Percentiles rank a stretch among this genome's conserved stretches.
These are phyloP conservation scores for Bombardia bombarda DNA, from an alignment of 495 filamentous ascomycete species.

Conservation along the genomic window DNA sequence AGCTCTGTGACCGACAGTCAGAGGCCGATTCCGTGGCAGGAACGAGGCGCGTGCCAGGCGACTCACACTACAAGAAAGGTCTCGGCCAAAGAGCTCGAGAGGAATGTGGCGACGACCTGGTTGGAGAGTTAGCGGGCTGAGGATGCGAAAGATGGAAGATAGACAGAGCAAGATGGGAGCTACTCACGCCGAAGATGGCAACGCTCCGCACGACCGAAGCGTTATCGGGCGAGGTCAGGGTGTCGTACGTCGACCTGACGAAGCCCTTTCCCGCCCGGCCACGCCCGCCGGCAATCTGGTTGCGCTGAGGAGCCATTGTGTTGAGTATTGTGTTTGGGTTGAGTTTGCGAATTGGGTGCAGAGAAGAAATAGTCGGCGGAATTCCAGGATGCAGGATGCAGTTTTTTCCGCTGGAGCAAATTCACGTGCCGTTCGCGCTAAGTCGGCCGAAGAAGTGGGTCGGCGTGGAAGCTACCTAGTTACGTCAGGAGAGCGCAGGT, in stretches of 20 bases:
- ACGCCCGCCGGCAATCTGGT: constrained; percentile 7
- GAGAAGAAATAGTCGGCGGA: neutral
- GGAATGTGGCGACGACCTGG: constrained; percentile 64
- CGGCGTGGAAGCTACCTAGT: too few relatives aligned
- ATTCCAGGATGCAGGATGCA: neutral
- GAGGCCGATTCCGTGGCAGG: constrained; percentile 7
- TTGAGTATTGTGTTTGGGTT: neutral
- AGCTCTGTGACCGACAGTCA: neutral
- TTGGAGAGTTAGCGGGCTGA: constrained; percentile 9
- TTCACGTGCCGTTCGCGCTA: too few relatives aligned
- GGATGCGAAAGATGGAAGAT: neutral
- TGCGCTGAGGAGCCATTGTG: constrained; percentile 35
- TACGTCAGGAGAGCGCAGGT: too few relatives aligned
- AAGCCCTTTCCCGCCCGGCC: constrained; percentile 26
- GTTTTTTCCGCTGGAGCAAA: neutral
- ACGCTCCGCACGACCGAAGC: constrained; percentile 65
- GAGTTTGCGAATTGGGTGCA: neutral
- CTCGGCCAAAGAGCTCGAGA: constrained; percentile 65
- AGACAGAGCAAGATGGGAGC: too few relatives aligned
- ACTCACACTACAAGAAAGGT: constrained; percentile 13
- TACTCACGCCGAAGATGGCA: constrained; percentile 65
- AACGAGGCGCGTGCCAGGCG: too few relatives aligned
- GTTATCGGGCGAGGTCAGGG: constrained; percentile 66
- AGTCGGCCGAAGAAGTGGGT: too few relatives aligned
- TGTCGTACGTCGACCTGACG: constrained; percentile 45